Evolutionary conservation across 192 early-diverging fungal genomes (phyloP).

Genomic region (Gonapodya prolifera): DNA sequence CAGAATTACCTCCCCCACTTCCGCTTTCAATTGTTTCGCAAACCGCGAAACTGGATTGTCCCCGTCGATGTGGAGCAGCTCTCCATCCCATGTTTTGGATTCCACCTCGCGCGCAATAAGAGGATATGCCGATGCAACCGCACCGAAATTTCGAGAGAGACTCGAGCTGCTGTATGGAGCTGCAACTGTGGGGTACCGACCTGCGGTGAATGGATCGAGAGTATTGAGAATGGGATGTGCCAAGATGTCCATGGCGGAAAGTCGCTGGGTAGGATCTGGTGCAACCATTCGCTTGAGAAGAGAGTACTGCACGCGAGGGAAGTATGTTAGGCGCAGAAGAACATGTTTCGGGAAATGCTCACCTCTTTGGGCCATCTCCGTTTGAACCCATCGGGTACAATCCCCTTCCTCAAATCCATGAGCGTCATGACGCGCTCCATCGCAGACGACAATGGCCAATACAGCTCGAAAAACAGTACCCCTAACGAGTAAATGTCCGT

Average conservation of each 20-base stretch:
- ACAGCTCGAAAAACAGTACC: constrained; percentile 92
- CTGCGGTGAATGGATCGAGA: neutral
- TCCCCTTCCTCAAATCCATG: constrained; percentile 43
- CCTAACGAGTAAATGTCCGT: constrained; percentile 91
- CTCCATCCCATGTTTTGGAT: neutral
- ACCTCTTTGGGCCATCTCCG: constrained; percentile 57
- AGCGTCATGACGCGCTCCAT: constrained; percentile 81
- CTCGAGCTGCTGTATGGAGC: too few species aligned
- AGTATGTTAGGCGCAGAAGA: constrained; percentile 5
- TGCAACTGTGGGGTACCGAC: neutral
- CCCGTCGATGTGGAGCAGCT: neutral
- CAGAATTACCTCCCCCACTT: neutral
- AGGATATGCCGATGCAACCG: neutral
- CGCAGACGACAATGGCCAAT: constrained; percentile 69
- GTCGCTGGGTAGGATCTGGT: constrained; percentile 53
- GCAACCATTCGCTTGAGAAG: constrained; percentile 76
- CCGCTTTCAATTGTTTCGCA: neutral
- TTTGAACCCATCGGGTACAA: constrained; percentile 59
- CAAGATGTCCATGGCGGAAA: constrained; percentile 54
- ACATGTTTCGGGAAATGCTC: constrained; percentile 8
- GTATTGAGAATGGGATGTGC: constrained; percentile 5
- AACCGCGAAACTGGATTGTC: neutral
- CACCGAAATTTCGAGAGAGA: neutral
- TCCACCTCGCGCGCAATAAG: neutral
- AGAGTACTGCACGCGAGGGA: constrained; percentile 35